Evolutionary conservation across 2,329 filamentous ascomycete species (phyloP), one percentile per base, ranked within the genome.

Genomic region (Rhexocercosporidium sp.): DNA sequence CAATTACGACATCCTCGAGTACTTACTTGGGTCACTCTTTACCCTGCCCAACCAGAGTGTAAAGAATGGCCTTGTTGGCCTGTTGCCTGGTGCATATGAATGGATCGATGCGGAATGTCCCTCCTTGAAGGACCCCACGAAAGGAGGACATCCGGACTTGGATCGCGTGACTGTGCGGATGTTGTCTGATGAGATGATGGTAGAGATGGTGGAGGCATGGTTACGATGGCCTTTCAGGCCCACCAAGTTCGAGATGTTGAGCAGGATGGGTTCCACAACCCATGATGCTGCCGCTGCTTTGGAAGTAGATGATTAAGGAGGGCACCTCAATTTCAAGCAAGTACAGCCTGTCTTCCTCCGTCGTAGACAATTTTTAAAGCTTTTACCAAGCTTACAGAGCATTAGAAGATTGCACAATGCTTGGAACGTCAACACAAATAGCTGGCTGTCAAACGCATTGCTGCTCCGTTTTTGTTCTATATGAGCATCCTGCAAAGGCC

Each of bases 221-320:
- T 82, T 87, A 77, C 79, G 84, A 60, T 93, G 90, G 90, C 89
- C 89, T 0, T 92, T 91, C 70, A 78, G 79, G 2, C 88, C 88
- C 0, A 87, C 87, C 31, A 85, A 89, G 73, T 89, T 90, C 18
- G 84, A 88, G 79, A 89, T 90, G 11, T 61, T 74, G 59, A 56
- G 31, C 8, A 22, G 59, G 22, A 62, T 62, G 41, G 66, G 66
- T 11, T 57, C 57, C 0, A 18, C n/a, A 1, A 29, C 20, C 8
- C 41, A 62, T 27, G 59, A 66, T 49, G 37, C 59, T 6, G 41
- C 20, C 27, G 16, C 16, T n/a, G 9, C 18, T 7, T 29, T 29
- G 3, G 31, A 12, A 16, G 39, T 59, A 5, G 22, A 34, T 20
- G 11, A 27, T 5, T n/a, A 47, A 31, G 37, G 14, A n/a, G n/a